Evolutionary conservation across 2,329 filamentous ascomycete species (phyloP), one percentile per base, ranked within the genome.

Genomic region (Fusarium euwallaceae): DNA sequence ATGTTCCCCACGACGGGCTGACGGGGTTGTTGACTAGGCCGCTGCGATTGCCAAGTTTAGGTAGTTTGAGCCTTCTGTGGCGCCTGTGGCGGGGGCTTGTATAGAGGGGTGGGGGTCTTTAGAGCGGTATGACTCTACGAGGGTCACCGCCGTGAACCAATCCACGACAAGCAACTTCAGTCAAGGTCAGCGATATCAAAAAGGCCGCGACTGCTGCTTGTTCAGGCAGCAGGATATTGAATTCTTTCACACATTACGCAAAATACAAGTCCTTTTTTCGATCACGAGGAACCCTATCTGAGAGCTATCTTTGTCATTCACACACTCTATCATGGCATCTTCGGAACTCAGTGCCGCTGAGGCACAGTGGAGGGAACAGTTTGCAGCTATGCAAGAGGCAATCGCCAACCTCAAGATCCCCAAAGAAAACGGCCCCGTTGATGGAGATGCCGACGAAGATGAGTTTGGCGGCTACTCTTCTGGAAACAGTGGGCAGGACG

Each of bases 311-410:
- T 24, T 9, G 17, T 27, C 43, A 27, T 53, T 37, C 24, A 41
- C 32, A 20, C 64, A 68, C 66, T 63, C 45, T 58, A 75, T 64
- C 48, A 85, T 85, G 83, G 80, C 81, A 43, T 83, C 82, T 7
- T 72, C 73, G 51, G 75, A 82, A 43, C 79, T 85, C 48, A 77
- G 76, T 60, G 83, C 82, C 36, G 86, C 86, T 64, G 87, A 88
- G 77, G 82, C 84, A 24, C 89, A 93, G 89, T 98, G 97, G 97
- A 92, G 96, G 75, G 89, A 91, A 69, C 95, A 98, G 81, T 90
- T 97, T 77, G 89, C 91, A 32, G 91, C 93, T 36, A 98, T 99
- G 97, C 92, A 93, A 80, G 89, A 93, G 70, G 95, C 95, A 51
- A 91, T 98, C 68, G 93, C 93, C 48, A 90, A 93, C 24, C 86